Evolutionary conservation across 495 filamentous ascomycete species (phyloP).

Genomic region (Penicillium pancosmium): DNA sequence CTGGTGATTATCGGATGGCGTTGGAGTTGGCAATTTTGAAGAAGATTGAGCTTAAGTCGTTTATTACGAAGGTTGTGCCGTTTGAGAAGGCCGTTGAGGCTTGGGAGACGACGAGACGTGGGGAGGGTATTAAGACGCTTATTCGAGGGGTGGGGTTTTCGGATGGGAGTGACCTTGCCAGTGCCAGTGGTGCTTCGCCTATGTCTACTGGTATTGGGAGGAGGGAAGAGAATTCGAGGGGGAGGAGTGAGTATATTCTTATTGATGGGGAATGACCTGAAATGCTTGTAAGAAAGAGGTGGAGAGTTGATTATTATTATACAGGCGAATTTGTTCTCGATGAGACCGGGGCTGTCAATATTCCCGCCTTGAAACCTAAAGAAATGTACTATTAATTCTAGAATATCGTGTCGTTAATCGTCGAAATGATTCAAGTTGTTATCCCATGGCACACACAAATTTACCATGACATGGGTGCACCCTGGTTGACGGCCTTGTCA

Average conservation of each 20-base stretch:
- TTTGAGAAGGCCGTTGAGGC: conserved; percentile 77
- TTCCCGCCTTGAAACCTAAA: no score
- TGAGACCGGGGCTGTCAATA: no score
- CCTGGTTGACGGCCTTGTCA: conserved; percentile 7
- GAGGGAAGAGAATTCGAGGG: not conserved
- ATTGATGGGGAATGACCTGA: not conserved
- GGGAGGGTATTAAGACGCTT: conserved; percentile 81
- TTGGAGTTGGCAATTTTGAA: conserved; percentile 67
- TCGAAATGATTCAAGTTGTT: not conserved
- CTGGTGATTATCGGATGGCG: conserved; percentile 79
- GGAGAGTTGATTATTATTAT: not conserved
- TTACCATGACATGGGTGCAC: conserved; percentile 25
- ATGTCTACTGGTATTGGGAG: not conserved
- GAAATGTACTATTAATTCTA: conserved; percentile 11
- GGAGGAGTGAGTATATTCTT: conserved; percentile 1
- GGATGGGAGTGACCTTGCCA: not conserved
- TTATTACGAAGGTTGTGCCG: conserved; percentile 69
- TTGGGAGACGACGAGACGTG: conserved; percentile 74
- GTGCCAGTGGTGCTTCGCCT: not conserved
- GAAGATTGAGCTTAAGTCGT: conserved; percentile 67
- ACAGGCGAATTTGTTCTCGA: no score
- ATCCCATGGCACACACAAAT: not conserved
- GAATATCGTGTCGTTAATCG: conserved; percentile 2
- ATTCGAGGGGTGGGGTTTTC: conserved; percentile 60
- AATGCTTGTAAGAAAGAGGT: not conserved